Conservation (phyloP, 2,329 filamentous ascomycete genomes). For the Parastagonospora nodorum region DNA sequence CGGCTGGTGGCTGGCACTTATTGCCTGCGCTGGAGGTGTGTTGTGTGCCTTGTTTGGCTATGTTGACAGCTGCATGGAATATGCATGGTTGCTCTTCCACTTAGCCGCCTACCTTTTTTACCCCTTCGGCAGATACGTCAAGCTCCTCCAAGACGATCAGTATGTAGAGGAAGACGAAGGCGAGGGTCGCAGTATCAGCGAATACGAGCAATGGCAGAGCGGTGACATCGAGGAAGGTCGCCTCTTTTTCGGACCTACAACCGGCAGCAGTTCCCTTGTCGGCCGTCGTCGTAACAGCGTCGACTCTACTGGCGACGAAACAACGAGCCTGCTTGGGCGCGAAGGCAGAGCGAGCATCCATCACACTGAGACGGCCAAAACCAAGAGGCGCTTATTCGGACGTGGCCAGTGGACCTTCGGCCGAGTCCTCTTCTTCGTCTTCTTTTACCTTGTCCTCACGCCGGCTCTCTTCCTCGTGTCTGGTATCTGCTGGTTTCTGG, state of each 20-base stretch:
- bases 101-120: constrained; percentile 89
- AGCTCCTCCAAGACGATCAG: constrained; percentile 88
- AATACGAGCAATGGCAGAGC: constrained; percentile 99
- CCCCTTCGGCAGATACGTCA: constrained; percentile 95
- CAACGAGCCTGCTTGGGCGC: constrained; percentile 82
- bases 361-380: constrained; percentile 46
- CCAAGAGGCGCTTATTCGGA: constrained; percentile 88
- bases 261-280: constrained; percentile 73
- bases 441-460: constrained; percentile 92
- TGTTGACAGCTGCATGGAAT: constrained; percentile 77
- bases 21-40: constrained; percentile 74
- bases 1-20: constrained; percentile 91
- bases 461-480: constrained; percentile 86
- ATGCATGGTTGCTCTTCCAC: constrained; percentile 83
- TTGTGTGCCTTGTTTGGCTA: constrained; percentile 82
- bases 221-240: constrained; percentile 95
- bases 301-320: constrained; percentile 85
- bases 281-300: constrained; percentile 86
- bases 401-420: constrained; percentile 95
- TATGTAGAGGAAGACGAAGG: constrained; percentile 94
- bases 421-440: constrained; percentile 91
- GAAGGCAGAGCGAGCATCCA: constrained; percentile 57
- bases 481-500: constrained; percentile 89
- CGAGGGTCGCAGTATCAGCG: constrained; percentile 94
- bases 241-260: constrained; percentile 87